These are phyloP conservation scores for Aspergillus neoniger DNA, from an alignment of 2,329 filamentous ascomycete genomes.

Conservation along the genomic window DNA sequence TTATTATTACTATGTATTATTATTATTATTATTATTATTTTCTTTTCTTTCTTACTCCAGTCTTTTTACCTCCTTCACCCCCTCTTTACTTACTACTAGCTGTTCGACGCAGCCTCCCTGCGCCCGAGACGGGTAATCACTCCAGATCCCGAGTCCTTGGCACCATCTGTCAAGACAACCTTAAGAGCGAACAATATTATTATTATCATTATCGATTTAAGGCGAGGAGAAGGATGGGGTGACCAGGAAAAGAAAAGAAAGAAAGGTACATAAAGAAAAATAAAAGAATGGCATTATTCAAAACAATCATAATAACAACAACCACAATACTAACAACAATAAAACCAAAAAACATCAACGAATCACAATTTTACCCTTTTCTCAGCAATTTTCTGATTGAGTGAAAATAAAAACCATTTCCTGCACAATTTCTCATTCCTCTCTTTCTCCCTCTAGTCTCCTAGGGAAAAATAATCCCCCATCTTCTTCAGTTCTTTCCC, in stretches of 20 bases:
- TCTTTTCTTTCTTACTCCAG: neutral
- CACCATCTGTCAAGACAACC: constrained; percentile 32
- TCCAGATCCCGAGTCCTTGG: constrained; percentile 24
- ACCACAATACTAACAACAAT: no score
- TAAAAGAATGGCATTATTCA: no score
- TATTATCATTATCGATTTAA: constrained; percentile 1
- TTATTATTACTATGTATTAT: neutral
- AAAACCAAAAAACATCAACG: no score
- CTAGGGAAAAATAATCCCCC: no score
- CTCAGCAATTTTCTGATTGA: no score
- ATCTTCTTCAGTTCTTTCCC: neutral
- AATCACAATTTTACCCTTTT: no score
- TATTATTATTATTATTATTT: neutral
- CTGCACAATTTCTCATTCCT: no score
- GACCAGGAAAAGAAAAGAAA: neutral
- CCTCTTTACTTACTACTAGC: neutral
- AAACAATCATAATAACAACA: no score
- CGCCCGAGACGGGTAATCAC: constrained; percentile 15
- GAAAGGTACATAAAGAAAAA: neutral
- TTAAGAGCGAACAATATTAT: constrained; percentile 18
- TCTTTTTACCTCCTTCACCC: neutral
- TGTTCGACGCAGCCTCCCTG: neutral
- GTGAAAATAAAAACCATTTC: no score
- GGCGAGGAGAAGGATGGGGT: constrained; percentile 1
- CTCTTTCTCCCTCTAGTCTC: no score